These are phyloP conservation scores for Parascedosporium putredinis DNA, from an alignment of 2,329 filamentous ascomycete genomes.

Conservation along the genomic window DNA sequence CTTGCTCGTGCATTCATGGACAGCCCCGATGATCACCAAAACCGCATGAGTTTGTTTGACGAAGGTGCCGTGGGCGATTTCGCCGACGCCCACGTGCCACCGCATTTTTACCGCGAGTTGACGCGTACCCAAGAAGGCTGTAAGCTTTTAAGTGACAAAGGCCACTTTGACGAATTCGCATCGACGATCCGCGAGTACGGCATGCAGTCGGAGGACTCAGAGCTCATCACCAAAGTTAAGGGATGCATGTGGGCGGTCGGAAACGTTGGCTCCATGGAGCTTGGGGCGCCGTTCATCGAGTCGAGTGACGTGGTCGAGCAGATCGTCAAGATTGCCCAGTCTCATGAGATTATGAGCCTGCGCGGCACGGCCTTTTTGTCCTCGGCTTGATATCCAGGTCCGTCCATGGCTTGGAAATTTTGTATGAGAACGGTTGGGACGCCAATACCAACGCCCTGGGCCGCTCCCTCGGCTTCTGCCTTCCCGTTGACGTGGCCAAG, in stretches of 20 bases:
- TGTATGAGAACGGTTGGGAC: constrained; percentile 87
- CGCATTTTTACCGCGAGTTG: constrained; percentile 93
- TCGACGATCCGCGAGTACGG: constrained; percentile 79
- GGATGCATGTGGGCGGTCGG: constrained; percentile 96
- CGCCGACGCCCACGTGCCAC: constrained; percentile 66
- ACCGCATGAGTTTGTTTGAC: constrained; percentile 48
- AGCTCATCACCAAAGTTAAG: constrained; percentile 87
- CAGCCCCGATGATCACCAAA: constrained; percentile 46
- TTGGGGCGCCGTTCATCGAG: constrained; percentile 89
- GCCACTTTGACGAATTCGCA: constrained; percentile 91
- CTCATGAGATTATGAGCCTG: constrained; percentile 81
- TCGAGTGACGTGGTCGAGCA: constrained; percentile 77
- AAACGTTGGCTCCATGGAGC: constrained; percentile 96
- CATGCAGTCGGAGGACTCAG: constrained; percentile 73
- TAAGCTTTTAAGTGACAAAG: constrained; percentile 78
- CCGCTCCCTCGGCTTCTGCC: constrained; percentile 74
- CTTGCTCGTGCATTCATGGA: constrained; percentile 76
- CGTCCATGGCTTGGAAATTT: constrained; percentile 80
- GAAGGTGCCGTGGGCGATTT: constrained; percentile 37
- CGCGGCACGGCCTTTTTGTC: constrained; percentile 96
- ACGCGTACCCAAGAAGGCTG: constrained; percentile 90
- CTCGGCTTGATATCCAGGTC: constrained; percentile 87
- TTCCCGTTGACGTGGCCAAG: constrained; percentile 67
- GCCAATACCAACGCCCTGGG: constrained; percentile 77
- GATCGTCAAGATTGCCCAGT: constrained; percentile 81